Evolutionary conservation across 1,139 yeast species (phyloP), one percentile per base, ranked within the genome.

Genomic region (Debaryomyces sp.): DNA sequence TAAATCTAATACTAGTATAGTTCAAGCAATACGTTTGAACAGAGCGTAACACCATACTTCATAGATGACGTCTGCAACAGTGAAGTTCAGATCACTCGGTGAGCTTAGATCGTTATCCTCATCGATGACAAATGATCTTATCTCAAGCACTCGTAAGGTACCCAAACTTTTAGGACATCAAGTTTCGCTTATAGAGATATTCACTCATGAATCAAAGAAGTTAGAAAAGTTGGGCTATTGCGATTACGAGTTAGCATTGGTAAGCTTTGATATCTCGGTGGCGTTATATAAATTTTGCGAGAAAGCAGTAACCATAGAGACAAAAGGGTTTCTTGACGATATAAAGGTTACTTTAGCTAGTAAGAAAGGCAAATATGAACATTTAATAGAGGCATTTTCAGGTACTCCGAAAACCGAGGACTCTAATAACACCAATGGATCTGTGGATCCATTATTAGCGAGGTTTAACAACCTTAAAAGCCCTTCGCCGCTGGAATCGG

Each of bases 191-290:
- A 56, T 76, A 21, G 78, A 75, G 50, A 59, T 66, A 23, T 68
- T 75, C 52, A 64, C 63, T 41, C 63, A 66, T 46, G 76, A 75
- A 52, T 41, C 55, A 37, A 64, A 62, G 40, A 63, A 70, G 48
- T 50, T 57, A 8, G 61, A 63, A 4, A 54, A 49, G 17, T 34
- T 66, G 3, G 71, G 71, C 0, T 68, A 67, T 50, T 75, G 80
- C 56, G 80, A 76, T 54, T 67, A 61, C 51, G 78, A 72, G 49
- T 46, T 72, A 46, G 74, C 75, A 1, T 71, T 62, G 50, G 62
- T 73, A 1, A 57, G 68, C 44, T 70, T 61, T 46, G 44, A 50
- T 1, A 47, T 62, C 6, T 57, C 64, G 4, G 44, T 43, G 13
- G 50, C 43, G 26, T 52, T 69, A 15, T 53, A 55, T 36, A 50